phyloP scores from a whole-genome alignment of 352 stramenopile genomes.

The Globisporangium takayamanum region DNA sequence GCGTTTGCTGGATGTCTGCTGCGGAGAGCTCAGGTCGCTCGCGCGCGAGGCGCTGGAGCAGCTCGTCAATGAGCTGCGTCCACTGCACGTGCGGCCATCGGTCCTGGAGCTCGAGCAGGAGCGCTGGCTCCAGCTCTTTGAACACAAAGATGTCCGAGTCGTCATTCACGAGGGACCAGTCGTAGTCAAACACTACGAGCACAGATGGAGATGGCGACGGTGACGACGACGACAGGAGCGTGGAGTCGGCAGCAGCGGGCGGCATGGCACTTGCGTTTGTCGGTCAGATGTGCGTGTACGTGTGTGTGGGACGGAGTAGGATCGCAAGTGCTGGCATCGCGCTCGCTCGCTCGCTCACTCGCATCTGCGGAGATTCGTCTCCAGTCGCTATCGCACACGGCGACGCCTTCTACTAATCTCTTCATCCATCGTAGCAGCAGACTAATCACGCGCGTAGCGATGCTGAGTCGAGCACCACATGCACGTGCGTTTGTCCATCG shows the following conservation, averaged over 20 bases:
- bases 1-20: constrained; percentile 18
- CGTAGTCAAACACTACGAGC: constrained; percentile 51
- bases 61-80: constrained; percentile 24
- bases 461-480: not conserved
- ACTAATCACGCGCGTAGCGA: not conserved
- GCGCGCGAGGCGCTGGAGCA: constrained; percentile 21
- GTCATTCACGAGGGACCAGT: constrained; percentile 36
- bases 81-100: constrained; percentile 14
- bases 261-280: not conserved
- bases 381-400: no score
- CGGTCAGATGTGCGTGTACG: not conserved
- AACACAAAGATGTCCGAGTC: constrained; percentile 39
- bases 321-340: not conserved
- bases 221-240: not conserved
- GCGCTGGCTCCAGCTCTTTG: constrained; percentile 21
- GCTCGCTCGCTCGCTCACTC: not conserved
- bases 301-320: not conserved
- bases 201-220: not conserved
- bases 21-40: constrained; percentile 18
- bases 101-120: constrained; percentile 17
- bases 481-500: not conserved
- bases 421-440: not conserved
- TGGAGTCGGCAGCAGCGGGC: not conserved
- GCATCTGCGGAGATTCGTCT: not conserved
- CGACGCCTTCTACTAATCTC: no score